These are phyloP conservation scores for Hypoxylon rubiginosum DNA, from an alignment of 2,329 filamentous ascomycete genomes.

Conservation along the genomic window DNA sequence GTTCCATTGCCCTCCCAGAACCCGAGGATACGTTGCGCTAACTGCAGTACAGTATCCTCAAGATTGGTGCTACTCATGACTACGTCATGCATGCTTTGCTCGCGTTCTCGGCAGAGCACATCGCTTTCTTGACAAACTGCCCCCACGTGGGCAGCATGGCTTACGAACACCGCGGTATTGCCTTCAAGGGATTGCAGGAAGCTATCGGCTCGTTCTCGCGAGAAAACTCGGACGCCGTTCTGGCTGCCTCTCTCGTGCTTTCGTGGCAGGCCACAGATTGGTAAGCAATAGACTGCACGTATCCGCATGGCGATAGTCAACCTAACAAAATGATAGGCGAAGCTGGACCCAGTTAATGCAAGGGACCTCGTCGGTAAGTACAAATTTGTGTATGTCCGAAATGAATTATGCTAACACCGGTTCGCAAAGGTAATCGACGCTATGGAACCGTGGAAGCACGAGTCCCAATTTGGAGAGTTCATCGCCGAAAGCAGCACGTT, in stretches of 20 bases:
- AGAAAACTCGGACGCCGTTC: conserved; percentile 88
- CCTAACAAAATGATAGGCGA: conserved; percentile 69
- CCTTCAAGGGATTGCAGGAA: conserved; percentile 88
- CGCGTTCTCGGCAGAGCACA: conserved; percentile 93
- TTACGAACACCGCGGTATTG: conserved; percentile 88
- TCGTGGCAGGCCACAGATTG: conserved; percentile 98
- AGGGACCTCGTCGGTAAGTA: conserved; percentile 85
- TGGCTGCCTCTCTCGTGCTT: conserved; percentile 90
- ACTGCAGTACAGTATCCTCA: conserved; percentile 75
- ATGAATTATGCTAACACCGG: conserved; percentile 45
- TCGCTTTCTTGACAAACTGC: conserved; percentile 90
- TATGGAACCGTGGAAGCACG: conserved; percentile 92
- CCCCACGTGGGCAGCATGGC: conserved; percentile 88
- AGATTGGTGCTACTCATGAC: conserved; percentile 82
- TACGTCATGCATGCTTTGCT: conserved; percentile 96
- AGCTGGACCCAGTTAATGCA: conserved; percentile 95
- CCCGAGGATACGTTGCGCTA: conserved; percentile 36
- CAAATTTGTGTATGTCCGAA: conserved; percentile 5
- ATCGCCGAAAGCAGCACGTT: conserved; percentile 84
- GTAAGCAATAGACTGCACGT: conserved; percentile 68
- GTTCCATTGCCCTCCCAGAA: conserved; percentile 52
- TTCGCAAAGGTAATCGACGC: conserved; percentile 80
- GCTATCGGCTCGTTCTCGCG: conserved; percentile 88
- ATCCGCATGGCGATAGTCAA: conserved; percentile 55
- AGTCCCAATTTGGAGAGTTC: conserved; percentile 87